Base-by-base conservation (phyloP, 2,329 filamentous ascomycete species). In the Beauveria varroae region DNA sequence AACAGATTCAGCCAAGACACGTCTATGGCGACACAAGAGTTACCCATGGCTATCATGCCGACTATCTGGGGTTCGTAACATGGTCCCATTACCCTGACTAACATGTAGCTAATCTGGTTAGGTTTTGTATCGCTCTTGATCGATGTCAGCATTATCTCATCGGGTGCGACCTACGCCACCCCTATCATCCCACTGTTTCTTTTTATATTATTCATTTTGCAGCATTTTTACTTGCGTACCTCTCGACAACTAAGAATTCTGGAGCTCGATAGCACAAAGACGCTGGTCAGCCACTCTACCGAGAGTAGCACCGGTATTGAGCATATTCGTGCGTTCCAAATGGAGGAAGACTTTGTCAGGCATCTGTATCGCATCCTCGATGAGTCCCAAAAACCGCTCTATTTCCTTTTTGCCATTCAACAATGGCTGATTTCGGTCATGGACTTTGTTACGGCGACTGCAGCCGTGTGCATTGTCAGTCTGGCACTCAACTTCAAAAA, bases 321-420 rank as follows among this genome's bases (percentile, higher is more conserved):
- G 0, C 81, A 79, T 0, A 78, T 83, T 49, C 75, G 82, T 18
- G 80, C 81, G 1, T 83, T 83, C 61, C 76, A 77, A 3, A 85
- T 82, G 82, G 72, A 79, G 46, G 67, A 71, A 2, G 67, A 71
- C 5, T 75, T 78, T 57, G 70, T 75, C 34, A 65, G 74, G 26
- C 75, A 75, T 61, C 81, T 80, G 58, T 68, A 76, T n/a, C 63
- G 65, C 3, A 71, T 81, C 0, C 69, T 86, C 1, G 78, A 85
- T 62, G 67, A 70, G 7, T 81, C 81, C 0, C 82, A 85, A 64
- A 70, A 75, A 30, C 81, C 83, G 0, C 80, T 79, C 55, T 86
- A 86, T 65, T 73, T 83, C 1, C 71, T 85, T 7, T 79, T 75
- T 57, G 77, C 76, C 34, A 75, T 83, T 16, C 83, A 86, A 66